Evolutionary conservation across 345 rosid species (phyloP), one percentile per base, ranked within the genome.

Genomic region (Trapa incisa): DNA sequence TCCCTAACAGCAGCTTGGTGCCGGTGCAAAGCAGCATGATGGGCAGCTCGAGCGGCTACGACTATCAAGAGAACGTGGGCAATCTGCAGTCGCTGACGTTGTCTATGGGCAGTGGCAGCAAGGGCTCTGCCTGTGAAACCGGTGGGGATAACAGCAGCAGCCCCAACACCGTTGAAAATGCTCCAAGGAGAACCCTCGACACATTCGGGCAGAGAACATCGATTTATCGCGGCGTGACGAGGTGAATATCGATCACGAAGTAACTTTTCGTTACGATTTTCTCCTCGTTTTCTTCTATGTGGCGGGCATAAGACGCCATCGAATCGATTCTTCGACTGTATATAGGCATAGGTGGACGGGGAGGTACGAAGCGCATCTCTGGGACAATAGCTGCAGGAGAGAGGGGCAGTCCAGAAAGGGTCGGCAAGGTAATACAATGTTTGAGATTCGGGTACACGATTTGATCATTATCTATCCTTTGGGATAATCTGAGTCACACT

Each of bases 381-480:
- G 99, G 99, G 99, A 94, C 69, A 94, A 91, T 77, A 94, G 99
- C 72, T 94, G 99, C 71, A 84, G 99, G 67, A 86, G 99, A 78
- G 99, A 91, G 85, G 99, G 99, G 3, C 99, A 94, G 70, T 94
- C 99, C 47, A 87, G 99, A 73, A 94, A 94, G 84, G 99, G 99
- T 77, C 80, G 99, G 72, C 99, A 94, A 84, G 99, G 99, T 91
- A 72, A 35, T 17, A 22, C 7, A 41, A 41, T 6, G 2, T 6
- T 17, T 10, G 54, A n/a, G 11, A 1, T 58, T 35, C 42, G 14
- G 39, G 17, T 36, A 54, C 61, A 12, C 37, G 11, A 16, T 58
- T 33, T 13, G 33, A 58, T 58, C 33, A n/a, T 32, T 58, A 2
- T 33, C 63, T 8, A 41, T 3, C 33, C 38, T 33, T 58, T 0